Evolutionary conservation across 2,329 filamentous ascomycete species (phyloP).

Genomic region (Graphiopsis chlorocephala): DNA sequence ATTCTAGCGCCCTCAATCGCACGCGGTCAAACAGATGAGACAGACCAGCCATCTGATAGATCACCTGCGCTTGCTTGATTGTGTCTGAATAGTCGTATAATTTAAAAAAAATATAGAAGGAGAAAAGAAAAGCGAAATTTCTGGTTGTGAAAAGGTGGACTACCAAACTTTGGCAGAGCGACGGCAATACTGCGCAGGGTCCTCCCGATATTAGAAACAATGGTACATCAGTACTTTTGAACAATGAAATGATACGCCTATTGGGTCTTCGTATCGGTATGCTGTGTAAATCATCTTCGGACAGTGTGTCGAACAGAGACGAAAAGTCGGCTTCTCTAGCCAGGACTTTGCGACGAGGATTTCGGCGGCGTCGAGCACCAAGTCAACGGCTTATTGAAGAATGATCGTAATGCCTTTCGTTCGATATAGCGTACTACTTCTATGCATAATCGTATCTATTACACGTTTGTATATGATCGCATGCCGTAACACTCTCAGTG

Average conservation of each 20-base stretch:
- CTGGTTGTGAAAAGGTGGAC: background rate
- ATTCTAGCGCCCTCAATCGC: no score
- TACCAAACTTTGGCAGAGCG: background rate
- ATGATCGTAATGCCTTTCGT: background rate
- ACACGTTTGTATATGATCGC: background rate
- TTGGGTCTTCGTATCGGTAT: background rate
- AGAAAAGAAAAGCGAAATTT: background rate
- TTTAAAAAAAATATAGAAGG: no score
- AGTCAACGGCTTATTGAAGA: background rate
- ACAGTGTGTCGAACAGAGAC: background rate
- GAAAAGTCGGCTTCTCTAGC: background rate
- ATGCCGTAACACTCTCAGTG: background rate
- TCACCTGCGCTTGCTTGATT: background rate
- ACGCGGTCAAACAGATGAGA: no score
- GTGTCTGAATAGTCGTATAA: no score
- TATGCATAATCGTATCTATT: background rate
- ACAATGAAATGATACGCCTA: background rate
- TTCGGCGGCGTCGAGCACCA: background rate
- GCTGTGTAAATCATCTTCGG: background rate
- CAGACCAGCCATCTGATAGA: no score
- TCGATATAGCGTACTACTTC: background rate
- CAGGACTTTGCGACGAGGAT: background rate
- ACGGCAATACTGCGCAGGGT: background rate
- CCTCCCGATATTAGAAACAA: background rate
- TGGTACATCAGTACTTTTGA: background rate